A percentile compares a stretch with the other conserved stretches of the same genome.
phyloP scores from a whole-genome alignment of 192 early-diverging fungal genomes.

The Kickxella alabastrina region DNA sequence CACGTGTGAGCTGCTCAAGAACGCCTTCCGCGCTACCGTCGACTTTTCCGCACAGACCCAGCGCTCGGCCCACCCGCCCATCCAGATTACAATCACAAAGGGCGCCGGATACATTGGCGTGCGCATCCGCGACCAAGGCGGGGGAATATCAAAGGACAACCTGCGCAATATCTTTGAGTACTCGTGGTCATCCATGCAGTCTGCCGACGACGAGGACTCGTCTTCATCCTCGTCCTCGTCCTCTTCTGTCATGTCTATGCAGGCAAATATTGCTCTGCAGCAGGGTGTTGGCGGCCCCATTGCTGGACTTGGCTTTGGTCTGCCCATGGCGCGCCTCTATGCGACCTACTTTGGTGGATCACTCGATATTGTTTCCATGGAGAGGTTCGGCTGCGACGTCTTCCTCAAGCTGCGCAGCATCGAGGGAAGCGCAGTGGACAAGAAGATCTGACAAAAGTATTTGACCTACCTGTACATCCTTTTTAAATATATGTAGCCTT shows the following conservation, averaged over 20 bases:
- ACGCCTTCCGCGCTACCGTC: slow-evolving; percentile 84
- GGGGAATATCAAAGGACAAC: slow-evolving; percentile 78
- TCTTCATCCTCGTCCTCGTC: background rate
- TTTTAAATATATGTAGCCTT: too few relatives aligned
- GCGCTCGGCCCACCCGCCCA: slow-evolving; percentile 59
- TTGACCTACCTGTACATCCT: too few relatives aligned
- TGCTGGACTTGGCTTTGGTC: slow-evolving; percentile 71
- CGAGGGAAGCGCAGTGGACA: slow-evolving; percentile 54
- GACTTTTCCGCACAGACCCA: slow-evolving; percentile 55
- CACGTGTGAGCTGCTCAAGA: slow-evolving; percentile 85
- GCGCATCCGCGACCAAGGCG: slow-evolving; percentile 86
- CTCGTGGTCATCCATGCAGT: slow-evolving; percentile 84
- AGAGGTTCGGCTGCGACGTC: slow-evolving; percentile 89
- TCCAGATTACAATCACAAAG: slow-evolving; percentile 81
- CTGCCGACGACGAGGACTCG: slow-evolving; percentile 55
- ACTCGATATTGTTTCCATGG: slow-evolving; percentile 75
- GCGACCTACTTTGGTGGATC: slow-evolving; percentile 92
- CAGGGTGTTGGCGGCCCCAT: slow-evolving; percentile 90
- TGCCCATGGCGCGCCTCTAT: slow-evolving; percentile 85
- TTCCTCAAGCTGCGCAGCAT: slow-evolving; percentile 88
- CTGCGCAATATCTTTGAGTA: slow-evolving; percentile 85
- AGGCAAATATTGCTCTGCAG: slow-evolving; percentile 77
- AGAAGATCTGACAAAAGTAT: slow-evolving; percentile 21
- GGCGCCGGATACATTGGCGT: slow-evolving; percentile 76
- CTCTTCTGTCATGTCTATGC: slow-evolving; percentile 58